Evolutionary conservation across 306 rosid species (phyloP), one percentile per base, ranked within the genome.

Genomic region (Lupinus albus): DNA sequence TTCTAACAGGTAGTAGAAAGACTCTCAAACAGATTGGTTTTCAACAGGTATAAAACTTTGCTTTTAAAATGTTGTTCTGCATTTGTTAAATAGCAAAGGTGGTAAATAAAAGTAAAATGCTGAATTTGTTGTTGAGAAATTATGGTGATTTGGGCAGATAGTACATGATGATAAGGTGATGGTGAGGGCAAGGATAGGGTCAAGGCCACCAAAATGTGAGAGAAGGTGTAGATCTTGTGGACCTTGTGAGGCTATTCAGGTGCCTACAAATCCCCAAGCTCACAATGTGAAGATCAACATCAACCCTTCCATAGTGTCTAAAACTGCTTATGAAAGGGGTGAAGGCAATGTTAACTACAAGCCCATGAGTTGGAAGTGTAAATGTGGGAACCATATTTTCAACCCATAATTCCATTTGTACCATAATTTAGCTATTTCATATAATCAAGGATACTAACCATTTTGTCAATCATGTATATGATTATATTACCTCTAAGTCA

Each of bases 291-390:
- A 49, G 16, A 85, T 35, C 32, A 83, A 77, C 18, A 85, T 28
- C 32, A 81, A 77, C 16, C 60, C 86, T 45, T 78, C 95, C 11
- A n/a, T 41, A 6, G 20, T 70, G 35, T 67, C 84, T 14, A 67
- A 72, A 70, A 16, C 67, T 61, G 81, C 77, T 47, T 84, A 79
- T 70, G 75, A 76, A 32, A 77, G 78, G 30, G 84, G 94, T 7
- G 81, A 85, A 25, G 30, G 30, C 65, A 65, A 33, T 68, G 80
- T 97, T 33, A 90, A 93, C 76, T 93, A 93, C 85, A 90, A 93
- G 78, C 98, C 98, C 61, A 83, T 89, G 90, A 89, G 96, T 72
- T 90, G 98, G 97, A 93, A 93, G 69, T 90, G 98, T 87, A 93
- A 88, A 83, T 93, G 98, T 79, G 98, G 97, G 6, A 73, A 77